Base-by-base conservation (phyloP, 768 basidiomycete species). In the Stropharia rugosoannulata region DNA sequence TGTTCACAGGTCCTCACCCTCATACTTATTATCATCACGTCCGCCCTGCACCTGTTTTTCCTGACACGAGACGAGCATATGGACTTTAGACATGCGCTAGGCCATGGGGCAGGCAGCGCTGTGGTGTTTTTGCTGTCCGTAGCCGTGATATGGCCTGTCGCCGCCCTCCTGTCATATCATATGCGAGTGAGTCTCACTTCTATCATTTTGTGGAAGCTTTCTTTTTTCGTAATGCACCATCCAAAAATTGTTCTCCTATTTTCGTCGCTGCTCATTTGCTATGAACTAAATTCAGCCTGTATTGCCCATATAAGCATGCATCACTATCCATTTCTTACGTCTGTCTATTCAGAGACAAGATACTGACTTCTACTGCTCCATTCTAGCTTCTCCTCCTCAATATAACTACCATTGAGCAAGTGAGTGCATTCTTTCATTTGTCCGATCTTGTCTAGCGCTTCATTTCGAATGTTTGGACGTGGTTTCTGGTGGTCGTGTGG, bases 381-480 rank as follows among this genome's bases (percentile, higher is more conserved):
- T 49, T 56, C 36, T 68, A 92, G 88, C 78, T 98, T 46, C 72
- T 96, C 51, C 68, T 94, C 32, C 75, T 94, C 59, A 95, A 96
- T 69, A 80, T 93, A 36, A 97, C 95, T 8, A 98, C 95, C n/a
- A 94, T 98, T 58, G 95, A 98, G 74, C 93, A 94, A 81, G 89
- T 90, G 68, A 70, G 84, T 66, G 25, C 6, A 46, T 40, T 49
- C 32, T 13, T 16, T 35, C 8, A 22, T 37, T 41, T 55, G 19
- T 48, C 39, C 55, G 8, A 35, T 40, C n/a, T 42, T 46, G 13
- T 41, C 32, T 37, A 37, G 13, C 37, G 38, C n/a, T 38, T 45
- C 37, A 18, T 18, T 32, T 45, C 37, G 32, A 49, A 11, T 32
- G 29, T 41, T 48, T 48, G 47, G 38, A 25, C 8, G 19, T 43